Base-by-base conservation (phyloP, 1,284 basidiomycete genomes). In the Porodaedalea pini region DNA sequence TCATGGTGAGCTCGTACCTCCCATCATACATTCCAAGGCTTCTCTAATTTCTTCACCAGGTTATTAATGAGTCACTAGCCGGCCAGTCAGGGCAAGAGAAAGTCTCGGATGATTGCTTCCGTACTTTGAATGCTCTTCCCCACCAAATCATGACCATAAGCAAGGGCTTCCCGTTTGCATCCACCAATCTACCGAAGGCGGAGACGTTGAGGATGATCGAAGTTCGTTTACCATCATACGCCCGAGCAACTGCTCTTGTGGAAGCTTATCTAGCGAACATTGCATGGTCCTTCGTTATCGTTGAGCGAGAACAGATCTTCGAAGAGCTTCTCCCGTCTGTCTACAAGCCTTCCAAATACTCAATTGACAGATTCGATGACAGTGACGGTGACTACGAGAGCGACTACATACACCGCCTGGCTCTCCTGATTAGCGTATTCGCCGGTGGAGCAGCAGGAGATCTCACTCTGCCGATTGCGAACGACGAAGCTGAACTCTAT, bases 401-500 rank as follows among this genome's bases (percentile, higher is more conserved):
- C 11, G 31, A 31, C 1, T 54, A 44, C 39, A 23, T 39, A 32
- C 54, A 39, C 34, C 59, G 57, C 10, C 54, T 65, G 1, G 47
- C 65, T 5, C 56, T 66, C 8, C 56, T 64, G 10, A 61, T 66
- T 36, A 48, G 54, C 6, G 60, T 66, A 6, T 59, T 67, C 23
- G 65, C 62, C 4, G 48, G 60, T 8, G 65, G 62, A 2, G 54
- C 61, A 2, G 51, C 61, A 11, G 61, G 64, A 19, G 65, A 68
- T 50, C 58, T 67, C 44, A 62, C 64, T 31, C 63, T 61, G 10
- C 54, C 60, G 10, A 52, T 65, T 17, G 61, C 58, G 21, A 62
- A 63, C 41, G 65, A 63, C 15, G 63, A 66, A 50, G 66, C 62
- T 11, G 67, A 68, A 48, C 44, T 61, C 25, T 67, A 65, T 51